A percentile compares a stretch with the other conserved stretches of the same genome.
These are phyloP conservation scores for Angomonas ambiguus DNA, from an alignment of 208 protist species.

Conservation along the genomic window DNA sequence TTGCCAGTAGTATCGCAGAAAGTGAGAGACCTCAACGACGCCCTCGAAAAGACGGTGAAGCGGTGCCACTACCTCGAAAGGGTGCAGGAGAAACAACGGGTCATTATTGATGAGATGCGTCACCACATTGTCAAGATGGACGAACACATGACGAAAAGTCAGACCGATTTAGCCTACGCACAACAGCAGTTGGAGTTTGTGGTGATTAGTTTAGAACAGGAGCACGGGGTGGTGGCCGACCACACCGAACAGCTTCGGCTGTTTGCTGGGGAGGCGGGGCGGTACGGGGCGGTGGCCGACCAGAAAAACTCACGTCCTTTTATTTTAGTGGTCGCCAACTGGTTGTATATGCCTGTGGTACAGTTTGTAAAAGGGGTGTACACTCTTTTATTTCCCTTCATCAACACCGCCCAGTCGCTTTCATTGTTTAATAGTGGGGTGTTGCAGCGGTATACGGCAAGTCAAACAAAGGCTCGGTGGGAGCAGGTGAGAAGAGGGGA, in stretches of 20 bases:
- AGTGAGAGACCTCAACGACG: neutral
- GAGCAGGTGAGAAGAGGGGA: slow-evolving; percentile 32
- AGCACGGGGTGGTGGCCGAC: slow-evolving; percentile 75
- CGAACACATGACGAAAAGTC: slow-evolving; percentile 58
- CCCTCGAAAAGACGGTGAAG: neutral
- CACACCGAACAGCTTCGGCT: slow-evolving; percentile 85
- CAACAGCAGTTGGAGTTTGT: slow-evolving; percentile 86
- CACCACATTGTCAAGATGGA: slow-evolving; percentile 43
- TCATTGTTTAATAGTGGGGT: slow-evolving; percentile 82
- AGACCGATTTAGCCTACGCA: slow-evolving; percentile 66
- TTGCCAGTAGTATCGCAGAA: neutral
- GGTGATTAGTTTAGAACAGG: slow-evolving; percentile 60
- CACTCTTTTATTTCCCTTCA: slow-evolving; percentile 65
- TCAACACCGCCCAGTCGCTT: slow-evolving; percentile 70
- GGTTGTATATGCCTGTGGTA: slow-evolving; percentile 76
- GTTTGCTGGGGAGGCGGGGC: slow-evolving; percentile 69
- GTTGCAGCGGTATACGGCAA: slow-evolving; percentile 40
- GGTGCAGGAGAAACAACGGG: slow-evolving; percentile 34
- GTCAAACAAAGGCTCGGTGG: slow-evolving; percentile 30
- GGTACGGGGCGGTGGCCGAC: slow-evolving; percentile 10
- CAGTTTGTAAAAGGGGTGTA: slow-evolving; percentile 84
- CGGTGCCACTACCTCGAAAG: slow-evolving; percentile 16
- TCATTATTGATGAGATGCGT: slow-evolving; percentile 43
- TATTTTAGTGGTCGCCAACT: slow-evolving; percentile 61
- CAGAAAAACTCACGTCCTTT: slow-evolving; percentile 17